Percentiles rank a stretch among this genome's conserved stretches.
phyloP scores from a whole-genome alignment of 345 rosid species.

The Salix udensis region DNA sequence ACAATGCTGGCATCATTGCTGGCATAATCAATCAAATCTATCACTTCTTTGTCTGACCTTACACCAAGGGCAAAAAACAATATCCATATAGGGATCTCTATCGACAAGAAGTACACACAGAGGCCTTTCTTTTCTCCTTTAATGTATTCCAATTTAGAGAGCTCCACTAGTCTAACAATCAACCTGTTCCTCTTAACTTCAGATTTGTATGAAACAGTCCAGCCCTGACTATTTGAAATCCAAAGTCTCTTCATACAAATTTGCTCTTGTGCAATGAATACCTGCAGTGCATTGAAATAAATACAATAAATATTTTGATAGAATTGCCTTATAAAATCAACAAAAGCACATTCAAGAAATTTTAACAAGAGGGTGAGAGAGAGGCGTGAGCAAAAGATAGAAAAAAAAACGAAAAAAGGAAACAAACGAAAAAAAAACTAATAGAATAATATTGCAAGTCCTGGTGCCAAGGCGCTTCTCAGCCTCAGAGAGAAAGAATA shows the following conservation, averaged over 20 bases:
- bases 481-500: too few relatives aligned
- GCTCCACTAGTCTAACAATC: constrained; percentile 50
- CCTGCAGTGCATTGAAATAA: constrained; percentile 42
- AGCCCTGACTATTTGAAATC: constrained; percentile 55
- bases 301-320: neutral
- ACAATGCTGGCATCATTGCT: constrained; percentile 47
- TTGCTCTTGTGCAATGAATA: constrained; percentile 87
- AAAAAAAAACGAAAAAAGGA: too few relatives aligned
- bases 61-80: constrained; percentile 83
- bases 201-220: constrained; percentile 67
- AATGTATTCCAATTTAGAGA: constrained; percentile 39
- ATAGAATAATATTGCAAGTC: neutral
- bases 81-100: constrained; percentile 73
- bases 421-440: neutral
- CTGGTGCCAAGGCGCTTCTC: neutral
- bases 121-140: constrained; percentile 65
- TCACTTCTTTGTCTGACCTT: constrained; percentile 62
- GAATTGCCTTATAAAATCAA: neutral
- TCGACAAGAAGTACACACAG: constrained; percentile 68
- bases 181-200: constrained; percentile 63
- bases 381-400: too few relatives aligned
- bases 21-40: constrained; percentile 55
- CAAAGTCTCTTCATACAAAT: constrained; percentile 71
- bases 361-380: too few relatives aligned
- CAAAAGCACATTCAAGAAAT: neutral